These are phyloP conservation scores for Dionaea muscipula DNA, from an alignment of 179 eudicot genomes.

Conservation along the genomic window DNA sequence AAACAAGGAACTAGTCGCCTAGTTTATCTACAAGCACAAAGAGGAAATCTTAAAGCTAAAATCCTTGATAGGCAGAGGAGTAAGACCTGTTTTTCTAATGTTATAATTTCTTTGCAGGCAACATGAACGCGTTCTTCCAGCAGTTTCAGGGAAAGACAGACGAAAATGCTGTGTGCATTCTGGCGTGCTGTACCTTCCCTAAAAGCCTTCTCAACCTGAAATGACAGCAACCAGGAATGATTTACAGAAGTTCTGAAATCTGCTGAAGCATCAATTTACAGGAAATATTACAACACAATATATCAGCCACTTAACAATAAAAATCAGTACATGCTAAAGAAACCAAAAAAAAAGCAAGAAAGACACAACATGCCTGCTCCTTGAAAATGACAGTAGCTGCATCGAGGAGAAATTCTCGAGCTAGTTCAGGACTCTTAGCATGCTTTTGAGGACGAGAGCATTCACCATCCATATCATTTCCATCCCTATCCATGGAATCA, in stretches of 20 bases:
- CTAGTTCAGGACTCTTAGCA: conserved; percentile 99
- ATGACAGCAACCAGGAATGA: neutral
- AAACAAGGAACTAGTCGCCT: neutral
- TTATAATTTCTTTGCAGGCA: conserved; percentile 93
- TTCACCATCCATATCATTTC: conserved; percentile 92
- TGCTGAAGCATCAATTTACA: neutral
- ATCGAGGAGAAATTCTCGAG: conserved; percentile 94
- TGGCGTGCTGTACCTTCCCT: conserved; percentile 98
- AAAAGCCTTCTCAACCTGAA: conserved; percentile 96
- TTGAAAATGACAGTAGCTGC: conserved; percentile 98
- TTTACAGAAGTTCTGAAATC: neutral
- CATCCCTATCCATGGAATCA: conserved; percentile 89
- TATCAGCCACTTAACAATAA: neutral
- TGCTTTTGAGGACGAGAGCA: conserved; percentile 99
- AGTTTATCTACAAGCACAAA: neutral
- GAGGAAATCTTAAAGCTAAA: neutral
- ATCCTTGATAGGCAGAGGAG: neutral
- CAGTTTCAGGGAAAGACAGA: conserved; percentile 80
- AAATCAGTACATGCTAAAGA: conserved; percentile 1
- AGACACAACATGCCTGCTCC: conserved; percentile 70
- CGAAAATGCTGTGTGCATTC: conserved; percentile 97
- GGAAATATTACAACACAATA: neutral
- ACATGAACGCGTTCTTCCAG: conserved; percentile 91
- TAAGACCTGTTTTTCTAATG: conserved; percentile 77
- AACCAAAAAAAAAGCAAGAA: neutral